These are phyloP conservation scores for Entomophthora muscae DNA, from an alignment of 371 early-diverging fungal genomes.

Conservation along the genomic window DNA sequence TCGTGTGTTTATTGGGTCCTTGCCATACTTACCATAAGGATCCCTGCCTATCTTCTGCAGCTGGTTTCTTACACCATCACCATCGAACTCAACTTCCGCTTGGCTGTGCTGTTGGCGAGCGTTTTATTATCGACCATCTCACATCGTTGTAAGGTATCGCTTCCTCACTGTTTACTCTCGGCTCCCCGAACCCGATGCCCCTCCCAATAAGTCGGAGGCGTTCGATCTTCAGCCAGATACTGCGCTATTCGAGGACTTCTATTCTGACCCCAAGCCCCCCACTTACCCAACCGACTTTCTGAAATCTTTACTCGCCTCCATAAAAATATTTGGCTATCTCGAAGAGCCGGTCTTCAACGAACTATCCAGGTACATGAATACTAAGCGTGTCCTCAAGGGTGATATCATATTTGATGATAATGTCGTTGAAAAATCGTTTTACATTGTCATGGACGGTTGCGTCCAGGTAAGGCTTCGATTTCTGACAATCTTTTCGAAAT, in stretches of 20 bases:
- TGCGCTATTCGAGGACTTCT: conserved; percentile 24
- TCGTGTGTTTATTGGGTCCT: neutral
- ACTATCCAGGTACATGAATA: conserved; percentile 70
- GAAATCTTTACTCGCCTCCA: conserved; percentile 63
- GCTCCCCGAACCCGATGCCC: conserved; percentile 29
- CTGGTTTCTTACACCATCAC: conserved; percentile 49
- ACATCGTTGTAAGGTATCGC: conserved; percentile 45
- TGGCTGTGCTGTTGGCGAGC: neutral
- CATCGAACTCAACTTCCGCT: conserved; percentile 38
- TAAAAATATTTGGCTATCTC: conserved; percentile 94
- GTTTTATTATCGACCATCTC: conserved; percentile 21
- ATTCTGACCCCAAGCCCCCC: conserved; percentile 14
- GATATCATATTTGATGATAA: conserved; percentile 58
- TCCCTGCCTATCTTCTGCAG: conserved; percentile 33
- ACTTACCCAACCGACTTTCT: conserved; percentile 69
- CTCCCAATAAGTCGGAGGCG: conserved; percentile 11
- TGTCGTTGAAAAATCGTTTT: conserved; percentile 57
- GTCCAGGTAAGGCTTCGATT: conserved; percentile 80
- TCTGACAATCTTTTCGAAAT: too few relatives aligned
- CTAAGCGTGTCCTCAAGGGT: conserved; percentile 65
- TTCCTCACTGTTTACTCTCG: conserved; percentile 65
- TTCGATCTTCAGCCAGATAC: conserved; percentile 70
- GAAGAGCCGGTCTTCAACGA: conserved; percentile 93
- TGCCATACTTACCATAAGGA: conserved; percentile 30
- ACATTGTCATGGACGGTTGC: conserved; percentile 86